Evolutionary conservation across 2,329 filamentous ascomycete genomes (phyloP).

Genomic region (Macroventuria anomochaeta): DNA sequence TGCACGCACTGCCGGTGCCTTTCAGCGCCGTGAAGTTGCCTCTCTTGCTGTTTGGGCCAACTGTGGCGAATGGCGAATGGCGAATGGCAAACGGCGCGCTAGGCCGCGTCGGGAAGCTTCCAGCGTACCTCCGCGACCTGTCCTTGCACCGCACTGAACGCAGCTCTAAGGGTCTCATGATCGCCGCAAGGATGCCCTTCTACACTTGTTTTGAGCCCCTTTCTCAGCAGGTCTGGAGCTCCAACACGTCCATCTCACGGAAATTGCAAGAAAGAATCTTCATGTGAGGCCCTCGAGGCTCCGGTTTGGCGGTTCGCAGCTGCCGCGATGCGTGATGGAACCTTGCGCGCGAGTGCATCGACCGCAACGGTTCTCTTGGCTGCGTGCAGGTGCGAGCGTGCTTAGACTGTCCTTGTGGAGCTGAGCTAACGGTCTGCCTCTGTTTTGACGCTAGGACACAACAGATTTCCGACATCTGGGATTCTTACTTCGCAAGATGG

Average conservation of each 20-base stretch:
- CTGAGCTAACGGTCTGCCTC: background rate
- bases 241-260: background rate
- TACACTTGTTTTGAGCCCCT: slow-evolving; percentile 5
- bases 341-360: background rate
- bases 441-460: no score
- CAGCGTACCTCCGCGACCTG: background rate
- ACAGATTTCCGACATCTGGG: no score
- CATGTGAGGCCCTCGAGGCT: background rate
- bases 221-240: background rate
- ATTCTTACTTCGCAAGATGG: no score
- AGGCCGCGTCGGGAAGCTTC: no score
- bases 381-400: background rate
- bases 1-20: slow-evolving; percentile 3
- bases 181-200: slow-evolving; percentile 1
- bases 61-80: slow-evolving; percentile 10
- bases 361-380: background rate
- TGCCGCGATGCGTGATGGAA: background rate
- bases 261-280: background rate
- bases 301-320: background rate
- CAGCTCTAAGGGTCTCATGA: slow-evolving; percentile 6
- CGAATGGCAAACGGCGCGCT: no score
- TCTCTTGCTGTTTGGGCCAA: slow-evolving; percentile 1
- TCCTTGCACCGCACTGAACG: slow-evolving; percentile 4
- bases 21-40: background rate
- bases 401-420: no score